Base-by-base conservation (phyloP, 805 yeast genomes). In the Phaffomyces antillensis region DNA sequence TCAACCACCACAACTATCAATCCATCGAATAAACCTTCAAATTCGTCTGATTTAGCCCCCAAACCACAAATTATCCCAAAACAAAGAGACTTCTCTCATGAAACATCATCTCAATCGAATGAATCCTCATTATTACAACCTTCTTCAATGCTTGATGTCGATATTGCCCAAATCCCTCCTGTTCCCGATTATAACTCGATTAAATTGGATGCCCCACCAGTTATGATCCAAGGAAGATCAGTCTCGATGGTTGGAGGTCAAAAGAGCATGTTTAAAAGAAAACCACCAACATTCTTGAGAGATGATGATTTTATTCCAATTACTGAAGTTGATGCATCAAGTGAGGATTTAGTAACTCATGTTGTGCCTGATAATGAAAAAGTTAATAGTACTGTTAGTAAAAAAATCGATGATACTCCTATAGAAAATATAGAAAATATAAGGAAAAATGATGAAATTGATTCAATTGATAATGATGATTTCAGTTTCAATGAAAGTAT, bases 171-270 rank as follows among this genome's bases (percentile, higher is more conserved):
- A 13, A 36, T 57, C 5, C 62, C 62, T 4, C 60, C 61, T 3
- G 56, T 57, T 2, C 62, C 62, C 7, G 61, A 57, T 31, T 57
- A 54, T 40, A 56, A 55, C 39, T 42, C 56, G 5, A 45, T 38
- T 28, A 41, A 49, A 1, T 40, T 49, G 41, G 40, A 37, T 7
- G 60, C 56, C 0, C 62, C 61, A 3, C 60, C 60, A 9, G 54
- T 55, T 12, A 58, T 59, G 12, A 52, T 57, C n/a, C 53, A 58
- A 26, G 61, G 62, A 6, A 35, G 59, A 39, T 25, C 43, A 0
- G 59, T 58, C 17, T 54, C 61, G 1, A 18, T 56, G 46, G 49
- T 50, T 16, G 15, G 50, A 16, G 23, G 30, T 2, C 34, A 38
- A 5, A 26, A 35, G 18, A 26, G 33, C 24, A 24, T 26, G 34